Percentiles rank a stretch among this genome's conserved stretches.
Conservation (phyloP, 2,329 filamentous ascomycete genomes). For the Sclerotinia nivalis region DNA sequence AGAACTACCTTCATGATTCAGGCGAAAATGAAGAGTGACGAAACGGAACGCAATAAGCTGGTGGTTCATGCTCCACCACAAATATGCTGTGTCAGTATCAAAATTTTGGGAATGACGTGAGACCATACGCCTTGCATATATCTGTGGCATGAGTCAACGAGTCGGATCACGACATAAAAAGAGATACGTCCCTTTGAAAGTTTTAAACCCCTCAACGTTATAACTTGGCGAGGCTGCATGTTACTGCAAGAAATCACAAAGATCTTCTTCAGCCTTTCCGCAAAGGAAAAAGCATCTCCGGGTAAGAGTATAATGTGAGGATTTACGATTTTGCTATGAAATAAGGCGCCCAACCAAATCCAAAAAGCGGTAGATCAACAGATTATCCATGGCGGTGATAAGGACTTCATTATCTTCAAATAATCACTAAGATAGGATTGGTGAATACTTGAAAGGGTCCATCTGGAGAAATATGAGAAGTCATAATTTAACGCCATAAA, state of each 20-base stretch:
- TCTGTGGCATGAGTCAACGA: not conserved
- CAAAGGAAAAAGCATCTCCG: not conserved
- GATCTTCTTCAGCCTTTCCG: constrained; percentile 12
- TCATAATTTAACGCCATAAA: not conserved
- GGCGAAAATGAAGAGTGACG: not conserved
- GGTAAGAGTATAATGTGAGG: not conserved
- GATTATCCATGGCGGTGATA: constrained; percentile 4
- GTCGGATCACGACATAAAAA: not conserved
- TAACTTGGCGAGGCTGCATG: constrained; percentile 10
- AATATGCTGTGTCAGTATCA: not conserved
- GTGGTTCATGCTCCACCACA: not conserved
- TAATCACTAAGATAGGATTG: not conserved
- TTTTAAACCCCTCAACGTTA: constrained; percentile 7
- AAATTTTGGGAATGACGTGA: not conserved
- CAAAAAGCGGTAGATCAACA: constrained; percentile 7
- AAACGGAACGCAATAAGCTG: not conserved
- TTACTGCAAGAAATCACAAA: constrained; percentile 6
- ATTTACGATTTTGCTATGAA: not conserved
- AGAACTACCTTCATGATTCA: not conserved
- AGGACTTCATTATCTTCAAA: not conserved
- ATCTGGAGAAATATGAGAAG: not conserved
- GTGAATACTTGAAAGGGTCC: not conserved
- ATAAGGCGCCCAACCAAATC: not conserved
- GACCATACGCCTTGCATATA: not conserved
- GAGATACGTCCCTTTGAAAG: not conserved